These are phyloP conservation scores for Filobasidium uniguttulatum DNA, from an alignment of 1,284 basidiomycete genomes.

Conservation along the genomic window DNA sequence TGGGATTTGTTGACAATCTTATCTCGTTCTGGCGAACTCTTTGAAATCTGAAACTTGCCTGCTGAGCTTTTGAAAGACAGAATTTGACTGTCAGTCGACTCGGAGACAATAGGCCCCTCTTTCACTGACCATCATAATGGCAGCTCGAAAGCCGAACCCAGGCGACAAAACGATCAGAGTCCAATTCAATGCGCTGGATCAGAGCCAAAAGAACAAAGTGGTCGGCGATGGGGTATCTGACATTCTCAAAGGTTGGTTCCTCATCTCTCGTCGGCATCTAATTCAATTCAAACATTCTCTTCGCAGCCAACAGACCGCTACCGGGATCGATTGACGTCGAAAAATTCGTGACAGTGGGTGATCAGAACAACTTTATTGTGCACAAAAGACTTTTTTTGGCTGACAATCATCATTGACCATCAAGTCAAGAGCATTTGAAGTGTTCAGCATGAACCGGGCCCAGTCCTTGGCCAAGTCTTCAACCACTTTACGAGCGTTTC, in stretches of 20 bases:
- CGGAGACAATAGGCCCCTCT: too few relatives aligned
- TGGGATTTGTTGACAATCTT: too few relatives aligned
- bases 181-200: too few relatives aligned
- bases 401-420: not conserved
- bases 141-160: too few relatives aligned
- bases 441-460: constrained; percentile 68
- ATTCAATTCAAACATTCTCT: not conserved
- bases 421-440: constrained; percentile 72
- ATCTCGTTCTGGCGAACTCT: too few relatives aligned
- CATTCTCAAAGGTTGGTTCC: not conserved
- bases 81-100: too few relatives aligned
- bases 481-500: constrained; percentile 64
- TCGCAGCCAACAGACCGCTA: constrained; percentile 37
- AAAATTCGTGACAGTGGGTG: constrained; percentile 61
- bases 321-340: constrained; percentile 71
- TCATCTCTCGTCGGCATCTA: not conserved
- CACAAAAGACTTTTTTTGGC: not conserved
- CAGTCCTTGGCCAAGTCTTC: constrained; percentile 38
- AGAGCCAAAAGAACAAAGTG: not conserved
- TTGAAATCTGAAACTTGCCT: too few relatives aligned
- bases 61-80: too few relatives aligned
- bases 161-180: too few relatives aligned
- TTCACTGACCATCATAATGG: too few relatives aligned
- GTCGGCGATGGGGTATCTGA: not conserved
- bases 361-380: not conserved